Evolutionary conservation across 768 basidiomycete genomes (phyloP).

Genomic region (Gloeophyllum trabeum): DNA sequence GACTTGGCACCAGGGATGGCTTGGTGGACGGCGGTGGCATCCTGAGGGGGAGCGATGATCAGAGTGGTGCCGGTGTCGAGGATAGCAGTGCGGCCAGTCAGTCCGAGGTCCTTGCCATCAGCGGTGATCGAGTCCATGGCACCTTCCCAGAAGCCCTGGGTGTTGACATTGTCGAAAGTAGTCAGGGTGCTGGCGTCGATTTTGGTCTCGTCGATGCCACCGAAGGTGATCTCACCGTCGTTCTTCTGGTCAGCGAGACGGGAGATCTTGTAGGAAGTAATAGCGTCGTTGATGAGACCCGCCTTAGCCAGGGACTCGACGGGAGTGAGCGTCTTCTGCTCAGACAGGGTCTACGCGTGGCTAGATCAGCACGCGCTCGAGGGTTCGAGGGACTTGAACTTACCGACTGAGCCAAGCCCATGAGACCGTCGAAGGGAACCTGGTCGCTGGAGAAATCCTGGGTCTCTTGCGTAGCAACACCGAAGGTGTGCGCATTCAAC

Average conservation of each 20-base stretch:
- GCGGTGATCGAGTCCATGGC: slow-evolving; percentile 46
- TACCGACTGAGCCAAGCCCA: slow-evolving; percentile 69
- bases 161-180: slow-evolving; percentile 52
- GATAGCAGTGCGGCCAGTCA: slow-evolving; percentile 61
- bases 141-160: slow-evolving; percentile 74
- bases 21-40: slow-evolving; percentile 44
- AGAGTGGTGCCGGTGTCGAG: slow-evolving; percentile 38
- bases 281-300: slow-evolving; percentile 47
- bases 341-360: slow-evolving; percentile 41
- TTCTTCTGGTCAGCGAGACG: slow-evolving; percentile 58
- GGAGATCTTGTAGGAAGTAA: slow-evolving; percentile 74
- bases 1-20: slow-evolving; percentile 43
- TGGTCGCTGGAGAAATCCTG: slow-evolving; percentile 41
- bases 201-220: slow-evolving; percentile 60
- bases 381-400: slow-evolving; percentile 11
- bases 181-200: slow-evolving; percentile 49
- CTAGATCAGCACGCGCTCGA: background rate
- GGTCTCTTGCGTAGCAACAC: slow-evolving; percentile 50
- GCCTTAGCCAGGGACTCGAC: slow-evolving; percentile 54
- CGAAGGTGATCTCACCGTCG: slow-evolving; percentile 78
- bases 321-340: slow-evolving; percentile 55
- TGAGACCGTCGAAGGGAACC: slow-evolving; percentile 58
- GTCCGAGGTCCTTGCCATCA: slow-evolving; percentile 38
- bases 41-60: slow-evolving; percentile 27
- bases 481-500: slow-evolving; percentile 52